Conservation (phyloP, 495 filamentous ascomycete species). For the Hypoxylon fragiforme region DNA sequence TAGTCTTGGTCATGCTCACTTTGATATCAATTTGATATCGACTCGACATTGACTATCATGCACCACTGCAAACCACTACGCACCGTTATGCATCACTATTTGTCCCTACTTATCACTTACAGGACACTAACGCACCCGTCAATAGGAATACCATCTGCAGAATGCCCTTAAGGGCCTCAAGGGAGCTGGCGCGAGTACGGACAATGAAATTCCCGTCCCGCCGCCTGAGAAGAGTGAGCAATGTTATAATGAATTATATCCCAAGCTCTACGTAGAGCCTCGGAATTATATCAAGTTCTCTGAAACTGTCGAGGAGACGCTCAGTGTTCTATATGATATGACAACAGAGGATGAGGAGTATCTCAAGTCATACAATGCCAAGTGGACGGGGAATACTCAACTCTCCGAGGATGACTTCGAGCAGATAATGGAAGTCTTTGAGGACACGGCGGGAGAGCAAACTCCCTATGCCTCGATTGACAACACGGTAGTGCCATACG, state of each 20-base stretch:
- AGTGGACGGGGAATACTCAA: slow-evolving; percentile 61
- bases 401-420: slow-evolving; percentile 92
- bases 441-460: slow-evolving; percentile 76
- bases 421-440: slow-evolving; percentile 91
- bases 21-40: too few relatives aligned
- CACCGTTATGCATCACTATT: too few relatives aligned
- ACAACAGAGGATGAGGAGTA: slow-evolving; percentile 83
- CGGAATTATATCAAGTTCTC: slow-evolving; percentile 97
- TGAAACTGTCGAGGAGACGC: slow-evolving; percentile 93
- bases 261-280: slow-evolving; percentile 75
- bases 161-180: slow-evolving; percentile 84
- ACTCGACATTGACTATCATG: too few relatives aligned
- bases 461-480: slow-evolving; percentile 90
- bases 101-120: slow-evolving; percentile 23
- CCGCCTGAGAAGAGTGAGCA: slow-evolving; percentile 73
- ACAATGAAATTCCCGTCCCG: slow-evolving; percentile 85
- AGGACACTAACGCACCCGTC: slow-evolving; percentile 35
- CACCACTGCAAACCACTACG: too few relatives aligned
- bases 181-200: slow-evolving; percentile 68
- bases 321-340: slow-evolving; percentile 88
- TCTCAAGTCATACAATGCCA: slow-evolving; percentile 80
- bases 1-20: slow-evolving; percentile 2
- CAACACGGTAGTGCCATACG: slow-evolving; percentile 76
- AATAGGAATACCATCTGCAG: slow-evolving; percentile 97
- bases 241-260: slow-evolving; percentile 87